Conservation (phyloP, 2,329 filamentous ascomycete genomes). For the Exutisphaerella laricina region DNA sequence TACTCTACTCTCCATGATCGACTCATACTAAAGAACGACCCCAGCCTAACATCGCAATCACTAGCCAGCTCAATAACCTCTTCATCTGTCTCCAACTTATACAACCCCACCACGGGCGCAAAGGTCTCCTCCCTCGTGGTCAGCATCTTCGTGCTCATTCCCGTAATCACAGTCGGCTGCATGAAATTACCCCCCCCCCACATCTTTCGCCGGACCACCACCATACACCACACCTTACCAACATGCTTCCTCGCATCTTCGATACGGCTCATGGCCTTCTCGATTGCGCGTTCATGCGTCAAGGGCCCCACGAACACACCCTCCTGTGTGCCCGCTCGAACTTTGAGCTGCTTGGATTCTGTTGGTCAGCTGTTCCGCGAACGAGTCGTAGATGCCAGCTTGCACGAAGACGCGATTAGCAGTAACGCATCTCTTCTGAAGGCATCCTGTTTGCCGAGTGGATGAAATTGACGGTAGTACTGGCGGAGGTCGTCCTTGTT, state of each 20-base stretch:
- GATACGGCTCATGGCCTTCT: constrained; percentile 75
- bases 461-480: too few relatives aligned
- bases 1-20: constrained; percentile 58
- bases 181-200: constrained; percentile 65
- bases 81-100: constrained; percentile 80
- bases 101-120: constrained; percentile 84
- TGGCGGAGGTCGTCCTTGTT: too few relatives aligned
- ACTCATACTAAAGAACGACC: constrained; percentile 97
- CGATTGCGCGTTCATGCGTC: constrained; percentile 76
- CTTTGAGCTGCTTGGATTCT: constrained; percentile 23
- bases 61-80: constrained; percentile 86
- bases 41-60: constrained; percentile 74
- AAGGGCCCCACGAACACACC: constrained; percentile 54
- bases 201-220: constrained; percentile 40
- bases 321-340: constrained; percentile 17
- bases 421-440: constrained; percentile 31
- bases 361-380: constrained; percentile 51
- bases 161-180: constrained; percentile 80
- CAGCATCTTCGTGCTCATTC: constrained; percentile 79
- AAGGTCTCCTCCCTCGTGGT: constrained; percentile 89
- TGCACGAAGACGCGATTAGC: constrained; percentile 50
- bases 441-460: too few relatives aligned
- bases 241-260: constrained; percentile 73
- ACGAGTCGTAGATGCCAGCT: constrained; percentile 47
- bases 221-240: constrained; percentile 67